phyloP scores from a whole-genome alignment of 495 filamentous ascomycete genomes.

The Melanomma pulvis-pyrius region DNA sequence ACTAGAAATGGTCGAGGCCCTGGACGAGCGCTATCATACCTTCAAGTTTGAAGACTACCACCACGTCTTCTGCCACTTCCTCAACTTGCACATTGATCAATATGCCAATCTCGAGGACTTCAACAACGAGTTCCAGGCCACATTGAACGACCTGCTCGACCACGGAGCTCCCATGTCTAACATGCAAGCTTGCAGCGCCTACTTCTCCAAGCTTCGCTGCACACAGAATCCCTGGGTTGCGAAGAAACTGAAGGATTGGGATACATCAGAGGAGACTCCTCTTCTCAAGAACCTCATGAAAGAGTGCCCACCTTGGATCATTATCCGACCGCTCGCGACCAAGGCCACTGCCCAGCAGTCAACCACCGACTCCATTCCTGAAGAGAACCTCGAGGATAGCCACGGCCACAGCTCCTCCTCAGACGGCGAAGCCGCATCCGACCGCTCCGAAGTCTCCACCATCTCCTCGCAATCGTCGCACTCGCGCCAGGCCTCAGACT shows the following conservation, averaged over 20 bases:
- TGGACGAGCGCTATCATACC: conserved; percentile 28
- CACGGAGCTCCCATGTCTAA: conserved; percentile 32
- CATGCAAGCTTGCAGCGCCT: conserved; percentile 33
- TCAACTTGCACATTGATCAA: conserved; percentile 38
- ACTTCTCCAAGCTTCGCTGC: conserved; percentile 39
- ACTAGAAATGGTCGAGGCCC: conserved; percentile 31
- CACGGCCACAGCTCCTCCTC: not conserved
- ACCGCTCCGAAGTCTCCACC: conserved; percentile 10
- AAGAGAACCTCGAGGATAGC: conserved; percentile 6
- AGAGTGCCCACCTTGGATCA: conserved; percentile 33
- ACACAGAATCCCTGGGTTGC: conserved; percentile 39
- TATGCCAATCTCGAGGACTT: conserved; percentile 34
- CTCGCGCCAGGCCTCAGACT: conserved; percentile 4
- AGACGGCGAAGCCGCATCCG: not conserved
- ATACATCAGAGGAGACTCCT: conserved; percentile 11
- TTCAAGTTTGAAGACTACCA: conserved; percentile 40
- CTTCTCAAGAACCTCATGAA: conserved; percentile 26
- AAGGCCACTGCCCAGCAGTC: conserved; percentile 8
- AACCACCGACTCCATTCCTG: conserved; percentile 16
- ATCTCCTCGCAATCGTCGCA: conserved; percentile 17
- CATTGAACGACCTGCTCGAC: conserved; percentile 30
- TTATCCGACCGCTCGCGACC: conserved; percentile 27
- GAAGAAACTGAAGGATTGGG: conserved; percentile 34
- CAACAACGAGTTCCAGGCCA: conserved; percentile 30
- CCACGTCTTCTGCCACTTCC: conserved; percentile 37